These are phyloP conservation scores for Colletotrichum gigasporum DNA, from an alignment of 2,329 filamentous ascomycete genomes.

Conservation along the genomic window DNA sequence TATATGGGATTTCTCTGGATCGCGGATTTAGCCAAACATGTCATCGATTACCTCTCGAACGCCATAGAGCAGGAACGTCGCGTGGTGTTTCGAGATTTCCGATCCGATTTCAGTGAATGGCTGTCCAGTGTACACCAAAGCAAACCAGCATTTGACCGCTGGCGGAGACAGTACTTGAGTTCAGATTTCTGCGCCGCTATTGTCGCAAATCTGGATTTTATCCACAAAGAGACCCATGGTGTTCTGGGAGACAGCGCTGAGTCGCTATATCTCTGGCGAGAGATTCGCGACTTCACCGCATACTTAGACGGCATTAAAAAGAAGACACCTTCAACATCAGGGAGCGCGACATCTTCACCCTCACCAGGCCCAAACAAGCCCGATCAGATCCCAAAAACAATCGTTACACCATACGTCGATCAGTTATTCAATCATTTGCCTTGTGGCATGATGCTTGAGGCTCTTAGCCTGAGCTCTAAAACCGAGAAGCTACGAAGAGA, in stretches of 20 bases:
- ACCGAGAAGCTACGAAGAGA: slow-evolving; percentile 40
- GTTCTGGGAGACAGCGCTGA: slow-evolving; percentile 48
- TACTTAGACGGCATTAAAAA: slow-evolving; percentile 37
- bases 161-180: slow-evolving; percentile 59
- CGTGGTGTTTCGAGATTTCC: slow-evolving; percentile 67
- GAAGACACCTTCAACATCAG: slow-evolving; percentile 32
- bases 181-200: slow-evolving; percentile 72
- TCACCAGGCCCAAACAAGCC: background rate
- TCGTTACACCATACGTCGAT: slow-evolving; percentile 77
- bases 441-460: slow-evolving; percentile 62
- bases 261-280: slow-evolving; percentile 62
- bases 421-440: slow-evolving; percentile 71
- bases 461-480: slow-evolving; percentile 38
- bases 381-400: slow-evolving; percentile 52
- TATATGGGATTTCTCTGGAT: slow-evolving; percentile 75
- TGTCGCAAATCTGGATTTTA: slow-evolving; percentile 67
- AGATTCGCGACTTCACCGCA: slow-evolving; percentile 51
- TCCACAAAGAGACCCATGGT: slow-evolving; percentile 71
- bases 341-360: background rate
- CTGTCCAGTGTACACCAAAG: slow-evolving; percentile 53
- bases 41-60: slow-evolving; percentile 69
- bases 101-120: slow-evolving; percentile 66
- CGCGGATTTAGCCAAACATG: slow-evolving; percentile 75
- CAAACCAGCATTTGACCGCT: slow-evolving; percentile 56
- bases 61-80: slow-evolving; percentile 40